phyloP scores from a whole-genome alignment of 129 eudicot species.

The Lactuca saligna region DNA sequence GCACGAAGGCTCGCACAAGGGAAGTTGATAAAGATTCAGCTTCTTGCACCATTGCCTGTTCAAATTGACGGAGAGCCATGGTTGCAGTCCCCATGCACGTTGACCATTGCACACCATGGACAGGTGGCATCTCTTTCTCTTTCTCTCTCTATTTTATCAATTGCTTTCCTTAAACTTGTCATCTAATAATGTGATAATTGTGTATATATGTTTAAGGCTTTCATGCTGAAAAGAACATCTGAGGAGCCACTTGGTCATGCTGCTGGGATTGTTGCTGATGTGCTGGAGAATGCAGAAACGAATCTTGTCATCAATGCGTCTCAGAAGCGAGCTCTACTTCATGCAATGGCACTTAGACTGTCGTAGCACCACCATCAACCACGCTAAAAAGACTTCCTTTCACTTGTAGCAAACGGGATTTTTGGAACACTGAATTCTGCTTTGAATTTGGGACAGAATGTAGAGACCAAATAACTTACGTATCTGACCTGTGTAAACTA shows the following conservation, averaged over 20 bases:
- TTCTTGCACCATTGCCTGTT: conserved; percentile 76
- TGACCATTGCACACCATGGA: conserved; percentile 80
- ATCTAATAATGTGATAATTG: conserved; percentile 5
- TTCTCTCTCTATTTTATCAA: too few species aligned
- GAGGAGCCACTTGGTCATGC: conserved; percentile 86
- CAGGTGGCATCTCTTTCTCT: conserved; percentile 43
- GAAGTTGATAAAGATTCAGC: conserved; percentile 53
- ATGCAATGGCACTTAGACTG: conserved; percentile 79
- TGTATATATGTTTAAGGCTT: conserved; percentile 40
- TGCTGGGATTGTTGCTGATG: conserved; percentile 78
- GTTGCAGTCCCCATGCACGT: conserved; percentile 74
- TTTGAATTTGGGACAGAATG: not conserved
- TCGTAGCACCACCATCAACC: conserved; percentile 36
- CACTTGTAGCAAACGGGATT: not conserved
- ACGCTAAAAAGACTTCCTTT: conserved; percentile 11
- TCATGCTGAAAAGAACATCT: conserved; percentile 68
- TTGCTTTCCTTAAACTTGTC: too few species aligned
- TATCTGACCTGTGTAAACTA: not conserved
- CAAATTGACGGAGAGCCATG: conserved; percentile 95
- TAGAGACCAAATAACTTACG: not conserved
- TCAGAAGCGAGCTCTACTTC: conserved; percentile 71
- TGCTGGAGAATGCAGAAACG: conserved; percentile 79
- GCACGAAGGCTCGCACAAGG: conserved; percentile 96
- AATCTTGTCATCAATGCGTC: conserved; percentile 68
- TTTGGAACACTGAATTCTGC: not conserved